These are phyloP conservation scores for Tetraselmis chui DNA, from an alignment of 139 green algal genomes.

Conservation along the genomic window DNA sequence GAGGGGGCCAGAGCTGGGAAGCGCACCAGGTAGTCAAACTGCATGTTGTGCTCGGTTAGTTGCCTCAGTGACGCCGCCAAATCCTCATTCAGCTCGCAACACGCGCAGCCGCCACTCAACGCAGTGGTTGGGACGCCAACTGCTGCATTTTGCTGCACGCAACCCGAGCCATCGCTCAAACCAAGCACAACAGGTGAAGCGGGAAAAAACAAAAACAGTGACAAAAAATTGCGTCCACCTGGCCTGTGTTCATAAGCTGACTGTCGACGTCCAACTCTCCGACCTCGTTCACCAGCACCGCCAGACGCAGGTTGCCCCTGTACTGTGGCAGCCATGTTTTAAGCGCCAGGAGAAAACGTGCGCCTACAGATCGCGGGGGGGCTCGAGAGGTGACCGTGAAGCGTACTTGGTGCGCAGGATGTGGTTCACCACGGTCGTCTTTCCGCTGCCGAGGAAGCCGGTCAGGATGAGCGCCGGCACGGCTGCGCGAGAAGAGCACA, in stretches of 20 bases:
- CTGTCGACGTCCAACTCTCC: conserved; percentile 37
- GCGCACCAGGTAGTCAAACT: conserved; percentile 27
- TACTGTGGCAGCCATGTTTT: too few relatives aligned
- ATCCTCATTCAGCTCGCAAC: conserved; percentile 28
- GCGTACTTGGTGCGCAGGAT: conserved; percentile 2
- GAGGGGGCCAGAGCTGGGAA: not conserved
- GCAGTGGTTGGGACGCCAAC: conserved; percentile 24
- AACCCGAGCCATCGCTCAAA: not conserved
- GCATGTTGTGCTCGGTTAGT: conserved; percentile 11
- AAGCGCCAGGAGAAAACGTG: too few relatives aligned
- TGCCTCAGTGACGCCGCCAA: conserved; percentile 22
- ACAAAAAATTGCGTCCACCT: conserved; percentile 5
- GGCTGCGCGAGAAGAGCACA: not conserved
- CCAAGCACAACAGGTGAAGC: not conserved
- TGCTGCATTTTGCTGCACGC: conserved; percentile 28
- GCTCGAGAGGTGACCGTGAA: too few relatives aligned
- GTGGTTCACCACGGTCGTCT: conserved; percentile 17
- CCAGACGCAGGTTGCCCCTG: conserved; percentile 35
- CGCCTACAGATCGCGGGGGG: too few relatives aligned
- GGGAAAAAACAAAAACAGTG: not conserved
- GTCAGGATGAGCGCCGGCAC: conserved; percentile 8
- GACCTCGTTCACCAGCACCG: conserved; percentile 48
- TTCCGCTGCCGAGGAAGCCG: conserved; percentile 10
- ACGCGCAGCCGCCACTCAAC: conserved; percentile 43
- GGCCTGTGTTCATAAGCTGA: conserved; percentile 29